Base-by-base conservation (phyloP, 164 flowering plant species). In the Umbellularia californica region DNA sequence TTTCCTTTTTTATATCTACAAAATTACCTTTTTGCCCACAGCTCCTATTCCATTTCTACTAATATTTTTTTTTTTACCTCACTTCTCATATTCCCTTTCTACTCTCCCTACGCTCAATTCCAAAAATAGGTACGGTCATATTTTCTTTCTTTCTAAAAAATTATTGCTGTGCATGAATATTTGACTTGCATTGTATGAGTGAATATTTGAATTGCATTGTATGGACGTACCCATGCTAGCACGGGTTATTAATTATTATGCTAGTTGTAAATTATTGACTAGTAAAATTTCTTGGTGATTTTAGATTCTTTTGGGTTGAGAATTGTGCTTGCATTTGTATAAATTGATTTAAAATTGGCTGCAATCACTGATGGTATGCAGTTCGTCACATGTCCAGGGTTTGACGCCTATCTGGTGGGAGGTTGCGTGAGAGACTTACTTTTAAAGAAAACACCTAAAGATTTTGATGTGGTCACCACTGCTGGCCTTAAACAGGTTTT, bases 341-440 rank as follows among this genome's bases (percentile, higher is more conserved):
- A 67, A 25, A 24, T 67, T 28, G 20, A 67, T 10, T 67, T 28
- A 19, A 13, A 15, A 67, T 25, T 67, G 41, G 47, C 13, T 71
- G 25, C 22, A 10, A 33, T 15, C 60, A 5, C n/a, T 55, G 17
- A 55, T 51, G 14, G 41, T 72, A 60, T 25, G 50, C 55, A 50
- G 51, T 72, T 70, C n/a, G 10, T 75, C 25, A 63, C 69, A 70
- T 72, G 22, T 76, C 71, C 89, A 92, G 98, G 98, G 22, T 87
- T 81, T 79, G 84, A 91, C 51, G 85, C 93, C 70, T 96, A 88
- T 81, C 84, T 96, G 58, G 99, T 93, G 65, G 99, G 99, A 80
- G 99, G 99, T 70, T 96, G 99, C 80, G 98, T 96, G 66, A 84
- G 99, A 83, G 98, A 96, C 79, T 83, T 96, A 70, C 47, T 96